These are phyloP conservation scores for Achaetomium macrosporum DNA, from an alignment of 2,329 filamentous ascomycete species.

Conservation along the genomic window DNA sequence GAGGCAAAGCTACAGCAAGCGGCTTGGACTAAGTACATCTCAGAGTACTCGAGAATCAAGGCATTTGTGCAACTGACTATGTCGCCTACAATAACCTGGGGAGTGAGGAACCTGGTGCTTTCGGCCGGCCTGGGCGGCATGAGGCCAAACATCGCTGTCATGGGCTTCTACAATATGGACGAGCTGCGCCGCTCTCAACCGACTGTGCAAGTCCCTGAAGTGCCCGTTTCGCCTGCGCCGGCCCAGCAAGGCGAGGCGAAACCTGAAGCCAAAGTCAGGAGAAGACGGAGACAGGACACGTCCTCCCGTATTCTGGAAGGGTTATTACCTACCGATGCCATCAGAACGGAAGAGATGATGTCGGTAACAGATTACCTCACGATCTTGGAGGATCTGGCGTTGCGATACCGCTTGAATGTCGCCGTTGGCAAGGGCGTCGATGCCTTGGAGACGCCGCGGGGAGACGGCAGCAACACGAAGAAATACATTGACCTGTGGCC, in stretches of 20 bases:
- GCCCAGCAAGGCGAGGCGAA: slow-evolving; percentile 24
- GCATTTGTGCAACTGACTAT: slow-evolving; percentile 85
- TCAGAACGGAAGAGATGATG: slow-evolving; percentile 62
- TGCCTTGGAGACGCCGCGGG: slow-evolving; percentile 63
- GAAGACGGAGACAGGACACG: slow-evolving; percentile 46
- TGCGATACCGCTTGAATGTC: slow-evolving; percentile 75
- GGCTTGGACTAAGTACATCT: slow-evolving; percentile 79
- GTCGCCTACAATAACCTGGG: slow-evolving; percentile 78
- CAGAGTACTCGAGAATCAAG: slow-evolving; percentile 76
- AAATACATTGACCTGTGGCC: slow-evolving; percentile 86
- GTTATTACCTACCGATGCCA: slow-evolving; percentile 62
- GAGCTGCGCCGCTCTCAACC: slow-evolving; percentile 60
- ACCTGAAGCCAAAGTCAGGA: slow-evolving; percentile 28
- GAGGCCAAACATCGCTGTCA: slow-evolving; percentile 79
- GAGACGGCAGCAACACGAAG: slow-evolving; percentile 54
- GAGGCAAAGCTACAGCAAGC: slow-evolving; percentile 77
- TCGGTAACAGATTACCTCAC: slow-evolving; percentile 70
- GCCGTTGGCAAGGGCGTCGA: slow-evolving; percentile 80
- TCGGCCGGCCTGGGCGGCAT: slow-evolving; percentile 80
- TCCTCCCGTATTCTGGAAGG: slow-evolving; percentile 52
- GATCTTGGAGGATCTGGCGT: slow-evolving; percentile 72
- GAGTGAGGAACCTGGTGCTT: slow-evolving; percentile 73
- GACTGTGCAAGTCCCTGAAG: slow-evolving; percentile 50
- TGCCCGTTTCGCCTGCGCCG: slow-evolving; percentile 28
- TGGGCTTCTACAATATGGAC: slow-evolving; percentile 75